Percentiles rank a stretch among this genome's conserved stretches.
Conservation (phyloP, 768 basidiomycete genomes). For the Leccinum variicolor region DNA sequence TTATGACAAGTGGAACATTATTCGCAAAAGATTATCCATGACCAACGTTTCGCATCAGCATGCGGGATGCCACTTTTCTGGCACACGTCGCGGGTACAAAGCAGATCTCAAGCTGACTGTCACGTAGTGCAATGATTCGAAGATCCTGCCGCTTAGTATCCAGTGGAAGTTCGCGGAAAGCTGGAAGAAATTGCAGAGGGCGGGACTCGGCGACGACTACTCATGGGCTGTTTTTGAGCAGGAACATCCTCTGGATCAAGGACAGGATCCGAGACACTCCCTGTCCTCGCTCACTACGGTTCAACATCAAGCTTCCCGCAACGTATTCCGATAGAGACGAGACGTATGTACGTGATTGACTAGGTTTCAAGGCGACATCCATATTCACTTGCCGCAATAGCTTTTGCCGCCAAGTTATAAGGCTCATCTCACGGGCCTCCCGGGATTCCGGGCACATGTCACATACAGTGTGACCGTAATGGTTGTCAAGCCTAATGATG, state of each 20-base stretch:
- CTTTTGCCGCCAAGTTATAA: conserved; percentile 68
- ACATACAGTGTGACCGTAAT: conserved; percentile 57
- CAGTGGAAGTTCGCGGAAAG: conserved; percentile 5
- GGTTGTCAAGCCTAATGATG: conserved; percentile 46
- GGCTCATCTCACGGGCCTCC: conserved; percentile 65
- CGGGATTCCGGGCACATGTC: conserved; percentile 66
- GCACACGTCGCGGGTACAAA: too few species aligned
- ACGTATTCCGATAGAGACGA: conserved; percentile 54
- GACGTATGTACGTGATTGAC: conserved; percentile 50
- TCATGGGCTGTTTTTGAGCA: conserved; percentile 50
- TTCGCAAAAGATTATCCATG: too few species aligned
- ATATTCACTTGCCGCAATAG: conserved; percentile 32
- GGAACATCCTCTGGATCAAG: conserved; percentile 56
- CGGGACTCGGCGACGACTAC: conserved; percentile 49
- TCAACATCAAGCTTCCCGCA: conserved; percentile 55
- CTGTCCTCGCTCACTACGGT: conserved; percentile 54
- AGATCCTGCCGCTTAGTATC: too few species aligned
- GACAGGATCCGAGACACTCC: conserved; percentile 33
- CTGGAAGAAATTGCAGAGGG: conserved; percentile 65
- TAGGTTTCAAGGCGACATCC: neutral
- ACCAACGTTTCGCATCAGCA: too few species aligned
- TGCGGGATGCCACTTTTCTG: too few species aligned
- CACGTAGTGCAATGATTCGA: too few species aligned
- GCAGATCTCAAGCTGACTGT: too few species aligned
- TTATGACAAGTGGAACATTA: too few species aligned